Evolutionary conservation across 2,329 filamentous ascomycete genomes (phyloP), one percentile per base, ranked within the genome.

Genomic region (Periglandula ipomoeae): DNA sequence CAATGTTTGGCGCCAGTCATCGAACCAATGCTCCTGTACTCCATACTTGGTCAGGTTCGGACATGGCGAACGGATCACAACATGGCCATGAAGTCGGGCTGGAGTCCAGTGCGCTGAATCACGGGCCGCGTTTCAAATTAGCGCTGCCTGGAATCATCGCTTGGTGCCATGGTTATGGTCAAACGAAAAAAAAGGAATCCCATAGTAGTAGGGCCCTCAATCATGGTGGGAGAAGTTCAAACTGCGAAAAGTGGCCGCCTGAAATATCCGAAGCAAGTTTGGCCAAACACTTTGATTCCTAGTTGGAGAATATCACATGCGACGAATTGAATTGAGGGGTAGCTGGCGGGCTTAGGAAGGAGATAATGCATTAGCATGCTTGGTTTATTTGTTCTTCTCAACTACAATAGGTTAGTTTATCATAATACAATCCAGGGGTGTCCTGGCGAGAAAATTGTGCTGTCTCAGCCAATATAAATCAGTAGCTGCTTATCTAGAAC

Each of bases 381-480:
- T 13, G 3, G 15, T 13, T 15, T 32, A 19, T 24, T 46, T 46
- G 20, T 30, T 6, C 40, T 11, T 40, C 5, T 5, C 22, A 41
- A 5, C 11, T 39, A 43, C 19, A 19, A 38, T 24, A 7, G 26
- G 17, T 13, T 24, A 38, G 15, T 17, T 32, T 24, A 19, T 26
- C 43, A 47, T 50, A 13, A 44, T 50, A 50, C 48, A 50, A n/a
- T 19, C 23, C 38, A 11, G 24, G 23, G 2, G n/a, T 17, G 17
- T 42, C 15, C 20, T 22, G 17, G 13, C 3, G 13, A 37, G 19
- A 22, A 20, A 32, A 43, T 23, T 34, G 24, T 38, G 15, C 30
- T 38, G 30, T 39, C 23, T 38, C 13, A 39, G 24, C 40, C 7
- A 22, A 17, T 38, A 19, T 22, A 26, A 32, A 26, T n/a, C 19